phyloP scores from a whole-genome alignment of 306 rosid species.

The Castanopsis chinensis region DNA sequence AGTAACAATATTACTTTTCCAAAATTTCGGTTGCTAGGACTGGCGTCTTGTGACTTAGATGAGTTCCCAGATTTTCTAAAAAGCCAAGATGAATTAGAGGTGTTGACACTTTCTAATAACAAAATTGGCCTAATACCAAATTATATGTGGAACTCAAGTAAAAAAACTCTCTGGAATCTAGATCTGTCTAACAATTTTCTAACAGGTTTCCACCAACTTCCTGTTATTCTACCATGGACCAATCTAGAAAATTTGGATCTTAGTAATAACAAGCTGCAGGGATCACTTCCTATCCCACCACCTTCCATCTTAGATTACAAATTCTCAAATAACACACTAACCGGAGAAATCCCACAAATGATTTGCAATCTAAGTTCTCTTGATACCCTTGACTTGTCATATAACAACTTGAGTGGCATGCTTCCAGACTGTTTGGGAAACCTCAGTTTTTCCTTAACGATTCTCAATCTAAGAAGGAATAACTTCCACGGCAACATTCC shows the following conservation, averaged over 20 bases:
- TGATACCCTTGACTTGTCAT: neutral
- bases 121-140: constrained; percentile 1
- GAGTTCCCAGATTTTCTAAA: neutral
- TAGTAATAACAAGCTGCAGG: neutral
- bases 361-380: constrained; percentile 10
- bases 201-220: neutral
- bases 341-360: neutral
- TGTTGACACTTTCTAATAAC: neutral
- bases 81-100: neutral
- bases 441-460: too few species aligned
- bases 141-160: neutral
- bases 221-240: too few species aligned
- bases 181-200: neutral
- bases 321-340: neutral
- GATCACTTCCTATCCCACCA: constrained; percentile 1
- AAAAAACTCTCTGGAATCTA: neutral
- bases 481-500: too few species aligned
- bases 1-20: too few species aligned
- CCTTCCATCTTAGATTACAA: neutral
- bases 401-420: too few species aligned
- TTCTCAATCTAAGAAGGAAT: too few species aligned
- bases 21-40: too few species aligned
- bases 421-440: too few species aligned
- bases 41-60: neutral
- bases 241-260: rapidly evolving